Evolutionary conservation across 805 yeast genomes (phyloP), one percentile per base, ranked within the genome.

Genomic region (Wickerhamiella siamensis): DNA sequence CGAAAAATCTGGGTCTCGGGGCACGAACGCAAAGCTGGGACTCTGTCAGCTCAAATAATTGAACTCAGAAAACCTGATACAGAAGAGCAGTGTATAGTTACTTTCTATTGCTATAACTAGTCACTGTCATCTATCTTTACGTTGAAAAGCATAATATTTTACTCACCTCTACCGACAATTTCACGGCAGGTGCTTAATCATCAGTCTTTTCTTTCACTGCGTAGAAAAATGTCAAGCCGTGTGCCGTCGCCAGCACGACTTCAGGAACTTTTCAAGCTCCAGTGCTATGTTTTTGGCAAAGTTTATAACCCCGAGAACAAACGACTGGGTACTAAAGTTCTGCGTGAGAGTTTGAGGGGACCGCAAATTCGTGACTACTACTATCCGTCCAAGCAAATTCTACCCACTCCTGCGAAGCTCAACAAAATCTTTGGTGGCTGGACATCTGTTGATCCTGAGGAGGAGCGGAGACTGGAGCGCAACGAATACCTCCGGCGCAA

Each of bases 281-380:
- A 50, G 29, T 45, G 55, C 43, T 46, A 51, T 45, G 51, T 60
- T 1, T 60, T 60, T 45, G 51, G 53, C 35, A 49, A 52, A 36
- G 48, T 60, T 0, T 60, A 45, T 43, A 60, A 60, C 47, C 64
- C 64, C 9, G 52, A 52, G 15, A 40, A 48, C 21, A 33, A 47
- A 18, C 48, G 63, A 21, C 57, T 54, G 16, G 64, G 64, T 10
- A 48, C 60, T 32, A 56, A 54, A 38, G 61, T 60, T 2, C 54
- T 60, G 19, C 52, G 59, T 17, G 54, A 55, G 32, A 46, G 51
- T 1, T 52, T 60, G 12, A 48, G 52, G 33, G 64, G 64, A n/a
- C 57, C 52, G 17, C 50, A 44, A 16, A 31, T 60, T 37, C 51
- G 49, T 39, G 49, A 56, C 50, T 60, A 58, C 45, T 60, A 60